phyloP scores from a whole-genome alignment of 1,284 basidiomycete genomes.

The Naganishia sp. region DNA sequence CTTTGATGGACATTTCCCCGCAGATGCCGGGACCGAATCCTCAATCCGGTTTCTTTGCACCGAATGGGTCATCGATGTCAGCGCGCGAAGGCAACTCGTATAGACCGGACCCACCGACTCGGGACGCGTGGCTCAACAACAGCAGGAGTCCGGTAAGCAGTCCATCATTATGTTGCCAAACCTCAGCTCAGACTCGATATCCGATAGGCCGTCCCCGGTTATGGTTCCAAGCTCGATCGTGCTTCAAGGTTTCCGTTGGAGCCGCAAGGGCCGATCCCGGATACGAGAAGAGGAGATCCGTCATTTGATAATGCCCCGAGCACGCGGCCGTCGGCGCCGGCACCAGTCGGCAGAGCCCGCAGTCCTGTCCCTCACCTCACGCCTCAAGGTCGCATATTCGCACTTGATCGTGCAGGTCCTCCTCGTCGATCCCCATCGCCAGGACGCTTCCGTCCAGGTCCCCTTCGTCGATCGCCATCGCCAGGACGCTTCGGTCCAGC shows the following conservation, averaged over 20 bases:
- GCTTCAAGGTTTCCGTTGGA: not conserved
- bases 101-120: not conserved
- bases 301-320: not conserved
- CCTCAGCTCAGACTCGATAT: not conserved
- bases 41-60: not conserved
- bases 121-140: constrained; percentile 2
- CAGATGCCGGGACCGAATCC: not conserved
- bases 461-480: constrained; percentile 13
- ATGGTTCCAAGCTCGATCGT: not conserved
- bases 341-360: not conserved
- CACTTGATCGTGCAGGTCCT: not conserved
- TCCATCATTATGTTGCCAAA: too few relatives aligned
- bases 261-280: not conserved
- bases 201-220: not conserved
- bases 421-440: constrained; percentile 23
- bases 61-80: too few relatives aligned
- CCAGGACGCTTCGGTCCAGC: not conserved
- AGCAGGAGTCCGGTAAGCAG: not conserved
- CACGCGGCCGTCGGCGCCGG: not conserved
- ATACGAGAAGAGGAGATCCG: not conserved
- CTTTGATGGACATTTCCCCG: not conserved
- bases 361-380: constrained; percentile 15
- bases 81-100: not conserved
- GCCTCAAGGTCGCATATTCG: not conserved
- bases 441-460: not conserved